phyloP scores from a whole-genome alignment of 164 flowering plant species.

The Piper longum region DNA sequence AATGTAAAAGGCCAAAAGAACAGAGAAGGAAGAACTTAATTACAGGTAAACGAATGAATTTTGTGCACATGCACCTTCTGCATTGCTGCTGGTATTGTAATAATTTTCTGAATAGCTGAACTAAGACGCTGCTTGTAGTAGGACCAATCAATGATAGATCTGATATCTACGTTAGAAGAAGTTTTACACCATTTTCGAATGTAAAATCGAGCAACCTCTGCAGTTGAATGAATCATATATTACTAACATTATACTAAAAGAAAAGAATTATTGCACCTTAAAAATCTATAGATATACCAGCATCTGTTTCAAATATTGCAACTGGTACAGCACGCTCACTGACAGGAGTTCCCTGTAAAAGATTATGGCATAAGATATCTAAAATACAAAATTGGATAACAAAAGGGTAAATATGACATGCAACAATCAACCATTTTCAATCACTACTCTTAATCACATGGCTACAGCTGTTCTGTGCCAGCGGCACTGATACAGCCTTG shows the following conservation, averaged over 20 bases:
- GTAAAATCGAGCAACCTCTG: slow-evolving; percentile 73
- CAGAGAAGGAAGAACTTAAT: neutral
- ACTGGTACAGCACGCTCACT: slow-evolving; percentile 99
- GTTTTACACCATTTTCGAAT: slow-evolving; percentile 92
- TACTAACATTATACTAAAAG: neutral
- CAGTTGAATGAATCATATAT: slow-evolving; percentile 4
- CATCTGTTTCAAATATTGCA: slow-evolving; percentile 86
- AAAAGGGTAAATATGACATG: too few relatives aligned
- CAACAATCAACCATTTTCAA: too few relatives aligned
- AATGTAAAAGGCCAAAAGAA: neutral
- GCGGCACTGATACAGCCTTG: too few relatives aligned
- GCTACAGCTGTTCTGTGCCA: too few relatives aligned
- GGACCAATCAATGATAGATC: slow-evolving; percentile 96
- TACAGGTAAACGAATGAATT: neutral
- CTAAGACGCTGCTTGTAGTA: slow-evolving; percentile 94
- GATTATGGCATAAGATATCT: neutral
- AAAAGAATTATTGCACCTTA: neutral
- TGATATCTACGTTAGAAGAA: slow-evolving; percentile 71
- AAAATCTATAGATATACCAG: slow-evolving; percentile 29
- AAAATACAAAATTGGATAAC: neutral
- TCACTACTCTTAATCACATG: neutral
- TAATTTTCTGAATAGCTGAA: slow-evolving; percentile 89
- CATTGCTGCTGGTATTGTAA: slow-evolving; percentile 99
- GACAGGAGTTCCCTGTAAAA: slow-evolving; percentile 81
- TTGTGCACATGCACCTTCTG: slow-evolving; percentile 54